A percentile compares a stretch with the other conserved stretches of the same genome.
These are phyloP conservation scores for Pharus latifolius DNA, from an alignment of 176 grass and related monocot species.

Conservation along the genomic window DNA sequence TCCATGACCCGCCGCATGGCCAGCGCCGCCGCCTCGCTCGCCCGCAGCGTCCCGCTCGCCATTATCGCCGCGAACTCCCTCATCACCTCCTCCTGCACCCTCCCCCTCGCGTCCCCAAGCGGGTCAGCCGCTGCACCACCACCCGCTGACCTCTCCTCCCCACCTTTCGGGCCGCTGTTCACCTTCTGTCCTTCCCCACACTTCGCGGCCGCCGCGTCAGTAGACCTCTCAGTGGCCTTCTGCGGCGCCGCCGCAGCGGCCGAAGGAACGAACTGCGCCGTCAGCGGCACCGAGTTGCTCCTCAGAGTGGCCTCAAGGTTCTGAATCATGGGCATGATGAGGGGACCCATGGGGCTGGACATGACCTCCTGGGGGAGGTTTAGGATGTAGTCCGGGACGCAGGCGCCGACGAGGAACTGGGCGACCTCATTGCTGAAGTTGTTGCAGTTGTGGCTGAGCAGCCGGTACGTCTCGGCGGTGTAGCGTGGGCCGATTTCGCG, in stretches of 20 bases:
- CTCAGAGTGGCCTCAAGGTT: slow-evolving; percentile 52
- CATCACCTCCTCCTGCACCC: slow-evolving; percentile 79
- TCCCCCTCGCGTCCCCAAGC: slow-evolving; percentile 35
- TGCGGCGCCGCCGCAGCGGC: not conserved
- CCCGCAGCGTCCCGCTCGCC: slow-evolving; percentile 53
- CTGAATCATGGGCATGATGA: slow-evolving; percentile 80
- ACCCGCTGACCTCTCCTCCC: not conserved
- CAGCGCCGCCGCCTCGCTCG: slow-evolving; percentile 68
- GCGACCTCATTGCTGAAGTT: slow-evolving; percentile 87
- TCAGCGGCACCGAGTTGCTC: slow-evolving; percentile 15
- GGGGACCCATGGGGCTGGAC: slow-evolving; percentile 65
- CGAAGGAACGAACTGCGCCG: slow-evolving; percentile 37
- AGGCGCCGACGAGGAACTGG: slow-evolving; percentile 57
- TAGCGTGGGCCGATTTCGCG: slow-evolving; percentile 61
- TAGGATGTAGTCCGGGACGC: slow-evolving; percentile 72
- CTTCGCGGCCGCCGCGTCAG: not conserved
- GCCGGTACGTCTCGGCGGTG: slow-evolving; percentile 63
- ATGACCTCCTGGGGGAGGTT: slow-evolving; percentile 70
- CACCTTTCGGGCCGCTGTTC: too few relatives aligned
- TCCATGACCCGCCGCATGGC: slow-evolving; percentile 72
- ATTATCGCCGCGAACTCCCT: slow-evolving; percentile 68
- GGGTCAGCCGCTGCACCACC: not conserved
- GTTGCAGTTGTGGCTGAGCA: slow-evolving; percentile 90
- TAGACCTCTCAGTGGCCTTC: not conserved
- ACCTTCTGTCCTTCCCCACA: not conserved